A percentile compares a stretch with the other conserved stretches of the same genome.
These are phyloP conservation scores for Capsella bursapastoris DNA, from an alignment of 345 rosid species.

Conservation along the genomic window DNA sequence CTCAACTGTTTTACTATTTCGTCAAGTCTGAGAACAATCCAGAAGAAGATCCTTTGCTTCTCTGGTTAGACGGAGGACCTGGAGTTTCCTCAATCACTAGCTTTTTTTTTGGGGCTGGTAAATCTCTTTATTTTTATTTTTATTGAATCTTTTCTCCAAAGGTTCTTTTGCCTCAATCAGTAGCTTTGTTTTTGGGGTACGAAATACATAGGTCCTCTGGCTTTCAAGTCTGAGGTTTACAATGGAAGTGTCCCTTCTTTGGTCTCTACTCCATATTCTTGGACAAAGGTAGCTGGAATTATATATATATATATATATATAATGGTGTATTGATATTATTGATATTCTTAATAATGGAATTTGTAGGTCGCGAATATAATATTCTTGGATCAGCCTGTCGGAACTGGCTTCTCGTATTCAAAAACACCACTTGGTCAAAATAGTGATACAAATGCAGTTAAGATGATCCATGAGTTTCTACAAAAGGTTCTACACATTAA, in stretches of 20 bases:
- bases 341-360: too few relatives aligned
- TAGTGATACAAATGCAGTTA: slow-evolving; percentile 53
- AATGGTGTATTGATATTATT: too few relatives aligned
- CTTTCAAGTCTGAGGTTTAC: slow-evolving; percentile 49
- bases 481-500: slow-evolving; percentile 44
- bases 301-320: not conserved
- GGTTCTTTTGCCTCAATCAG: too few relatives aligned
- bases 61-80: slow-evolving; percentile 50
- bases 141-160: too few relatives aligned
- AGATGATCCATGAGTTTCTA: slow-evolving; percentile 52
- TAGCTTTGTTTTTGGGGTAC: too few relatives aligned
- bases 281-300: slow-evolving; percentile 87
- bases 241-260: slow-evolving; percentile 64
- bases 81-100: slow-evolving; percentile 42
- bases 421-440: slow-evolving; percentile 39
- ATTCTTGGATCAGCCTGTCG: slow-evolving; percentile 70
- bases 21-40: too few relatives aligned
- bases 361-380: slow-evolving; percentile 67
- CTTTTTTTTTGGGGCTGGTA: too few relatives aligned
- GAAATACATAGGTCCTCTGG: slow-evolving; percentile 70
- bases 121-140: too few relatives aligned
- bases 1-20: slow-evolving; percentile 43
- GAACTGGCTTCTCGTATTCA: slow-evolving; percentile 75
- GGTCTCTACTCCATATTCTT: slow-evolving; percentile 58
- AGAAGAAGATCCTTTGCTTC: slow-evolving; percentile 45